Evolutionary conservation across 345 rosid species (phyloP), one percentile per base, ranked within the genome.

Genomic region (Gossypium ekmanianum): DNA sequence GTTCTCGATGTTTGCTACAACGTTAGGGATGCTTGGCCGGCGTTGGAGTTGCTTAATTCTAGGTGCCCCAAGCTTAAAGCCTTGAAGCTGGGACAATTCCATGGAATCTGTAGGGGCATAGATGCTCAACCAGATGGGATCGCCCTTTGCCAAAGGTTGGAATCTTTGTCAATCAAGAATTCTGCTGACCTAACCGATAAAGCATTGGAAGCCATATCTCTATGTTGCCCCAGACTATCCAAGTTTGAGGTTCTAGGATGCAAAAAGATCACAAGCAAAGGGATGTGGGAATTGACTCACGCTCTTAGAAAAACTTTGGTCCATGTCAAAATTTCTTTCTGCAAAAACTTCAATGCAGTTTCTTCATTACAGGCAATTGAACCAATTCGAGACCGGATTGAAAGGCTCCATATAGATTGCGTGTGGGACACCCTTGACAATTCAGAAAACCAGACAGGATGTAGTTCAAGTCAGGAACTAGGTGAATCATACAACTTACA

Each of bases 221-320:
- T 78, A 20, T 83, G 88, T 2, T 85, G 88, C 61, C 74, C 66
- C 1, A 75, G 39, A 48, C 58, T 85, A 1, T 34, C 75, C 13
- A 80, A 74, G 68, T 82, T 85, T 64, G 85, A 82, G 44, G 75
- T 85, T 11, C 74, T 80, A 66, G 85, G 88, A 22, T 85, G 88
- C 64, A 79, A 78, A 50, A 80, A 71, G 29, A 80, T 85, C 20
- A 85, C 85, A 0, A 67, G 54, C 17, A 78, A 72, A 44, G 88
- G 88, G 9, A 48, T 82, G 76, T 41, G 84, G 51, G 79, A 74
- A 3, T 7, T 85, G 67, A 80, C 78, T 14, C 63, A 75, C 67
- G 65, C 77, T 44, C 88, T 85, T 51, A 63, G 41, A 3, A 77
- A 54, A 65, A 80, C 84, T 18, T 74, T 85, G 48, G 63, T 80